A percentile compares a stretch with the other conserved stretches of the same genome.
phyloP scores from a whole-genome alignment of 179 eudicot species.

The Spergularia azorica region DNA sequence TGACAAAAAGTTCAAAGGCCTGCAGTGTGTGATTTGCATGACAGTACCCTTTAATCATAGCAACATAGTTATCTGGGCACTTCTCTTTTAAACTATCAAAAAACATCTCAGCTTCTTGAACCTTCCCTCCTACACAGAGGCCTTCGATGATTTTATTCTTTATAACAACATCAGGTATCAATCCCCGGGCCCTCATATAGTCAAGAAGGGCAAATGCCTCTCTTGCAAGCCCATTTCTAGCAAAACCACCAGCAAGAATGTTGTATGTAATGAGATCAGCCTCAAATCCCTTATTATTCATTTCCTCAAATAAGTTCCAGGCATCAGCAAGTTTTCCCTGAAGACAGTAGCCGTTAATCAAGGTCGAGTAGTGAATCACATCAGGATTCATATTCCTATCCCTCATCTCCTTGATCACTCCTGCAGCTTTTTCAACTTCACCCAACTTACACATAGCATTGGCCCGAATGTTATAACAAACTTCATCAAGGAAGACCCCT shows the following conservation, averaged over 20 bases:
- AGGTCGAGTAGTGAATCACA: constrained; percentile 60
- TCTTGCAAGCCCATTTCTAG: constrained; percentile 37
- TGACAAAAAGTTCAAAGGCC: constrained; percentile 44
- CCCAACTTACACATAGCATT: constrained; percentile 58
- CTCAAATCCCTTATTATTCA: constrained; percentile 43
- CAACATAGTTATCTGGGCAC: constrained; percentile 40
- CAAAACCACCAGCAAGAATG: constrained; percentile 47
- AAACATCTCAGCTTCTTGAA: constrained; percentile 56
- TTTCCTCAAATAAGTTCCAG: constrained; percentile 35
- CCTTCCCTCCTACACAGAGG: constrained; percentile 49
- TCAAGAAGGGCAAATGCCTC: constrained; percentile 37
- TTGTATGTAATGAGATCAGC: constrained; percentile 36
- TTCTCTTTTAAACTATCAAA: constrained; percentile 43
- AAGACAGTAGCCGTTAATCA: constrained; percentile 56
- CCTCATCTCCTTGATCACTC: constrained; percentile 53
- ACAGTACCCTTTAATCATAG: constrained; percentile 63
- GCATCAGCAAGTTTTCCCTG: constrained; percentile 49
- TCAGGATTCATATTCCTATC: constrained; percentile 45
- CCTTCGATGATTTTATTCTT: constrained; percentile 57
- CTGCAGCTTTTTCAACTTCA: constrained; percentile 49
- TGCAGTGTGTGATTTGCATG: constrained; percentile 31
- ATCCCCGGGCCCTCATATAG: constrained; percentile 47
- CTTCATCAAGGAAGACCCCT: constrained; percentile 58
- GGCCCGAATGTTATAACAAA: constrained; percentile 46
- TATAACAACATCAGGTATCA: constrained; percentile 40